Conservation (phyloP, 208 protist genomes). For the Endotrypanum monterogeii region DNA sequence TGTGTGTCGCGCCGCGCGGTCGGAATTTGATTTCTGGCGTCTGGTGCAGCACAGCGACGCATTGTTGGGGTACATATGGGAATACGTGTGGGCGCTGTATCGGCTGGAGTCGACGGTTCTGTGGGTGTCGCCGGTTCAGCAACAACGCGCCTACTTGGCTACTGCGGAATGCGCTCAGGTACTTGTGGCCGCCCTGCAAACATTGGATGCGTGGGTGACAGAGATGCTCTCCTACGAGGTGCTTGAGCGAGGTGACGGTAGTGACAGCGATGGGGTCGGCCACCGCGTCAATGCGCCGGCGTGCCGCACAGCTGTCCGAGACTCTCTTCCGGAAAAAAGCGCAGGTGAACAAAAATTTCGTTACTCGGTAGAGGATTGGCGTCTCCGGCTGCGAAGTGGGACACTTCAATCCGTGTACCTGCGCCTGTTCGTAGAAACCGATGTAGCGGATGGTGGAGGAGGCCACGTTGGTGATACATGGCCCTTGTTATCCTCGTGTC, state of each 20-base stretch:
- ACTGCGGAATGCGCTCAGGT: slow-evolving; percentile 30
- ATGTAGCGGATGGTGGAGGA: not conserved
- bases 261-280: not conserved
- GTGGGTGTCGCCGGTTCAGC: slow-evolving; percentile 26
- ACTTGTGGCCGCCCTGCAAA: slow-evolving; percentile 11
- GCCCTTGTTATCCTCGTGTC: not conserved
- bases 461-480: not conserved
- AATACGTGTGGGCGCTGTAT: slow-evolving; percentile 10
- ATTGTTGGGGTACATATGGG: slow-evolving; percentile 17
- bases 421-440: not conserved
- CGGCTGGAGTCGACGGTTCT: slow-evolving; percentile 14
- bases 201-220: slow-evolving; percentile 19
- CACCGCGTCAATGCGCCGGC: not conserved
- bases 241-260: not conserved
- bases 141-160: slow-evolving; percentile 13
- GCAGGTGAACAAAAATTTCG: not conserved
- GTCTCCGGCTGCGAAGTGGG: not conserved
- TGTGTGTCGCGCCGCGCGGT: not conserved
- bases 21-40: slow-evolving; percentile 2
- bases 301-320: not conserved
- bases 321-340: not conserved
- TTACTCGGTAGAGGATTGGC: slow-evolving; percentile 2
- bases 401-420: not conserved
- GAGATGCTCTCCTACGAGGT: slow-evolving; percentile 1
- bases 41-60: slow-evolving; percentile 11